phyloP scores from a whole-genome alignment of 176 grass and related monocot species.

The Oryza australiensis region DNA sequence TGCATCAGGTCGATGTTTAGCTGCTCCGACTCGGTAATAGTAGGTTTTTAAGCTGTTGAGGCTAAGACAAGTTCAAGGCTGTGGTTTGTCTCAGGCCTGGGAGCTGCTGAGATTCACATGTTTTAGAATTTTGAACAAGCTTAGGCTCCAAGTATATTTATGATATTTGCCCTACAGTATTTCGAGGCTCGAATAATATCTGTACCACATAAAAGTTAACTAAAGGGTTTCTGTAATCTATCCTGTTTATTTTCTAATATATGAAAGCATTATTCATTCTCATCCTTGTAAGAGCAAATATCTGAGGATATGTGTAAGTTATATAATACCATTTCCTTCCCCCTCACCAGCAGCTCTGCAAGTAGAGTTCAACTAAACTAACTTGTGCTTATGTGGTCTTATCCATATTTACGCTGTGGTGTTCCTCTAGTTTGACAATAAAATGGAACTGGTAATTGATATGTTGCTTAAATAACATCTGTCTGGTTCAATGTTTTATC shows the following conservation, averaged over 20 bases:
- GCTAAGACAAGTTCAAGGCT: background rate
- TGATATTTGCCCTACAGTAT: background rate
- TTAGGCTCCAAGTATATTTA: background rate
- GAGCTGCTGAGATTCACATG: background rate
- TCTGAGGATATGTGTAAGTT: background rate
- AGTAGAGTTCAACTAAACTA: background rate
- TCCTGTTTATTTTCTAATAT: background rate
- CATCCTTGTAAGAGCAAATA: background rate
- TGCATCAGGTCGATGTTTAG: background rate
- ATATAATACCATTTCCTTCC: background rate
- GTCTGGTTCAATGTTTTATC: background rate
- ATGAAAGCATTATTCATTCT: background rate
- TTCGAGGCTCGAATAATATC: background rate
- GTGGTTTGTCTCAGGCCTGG: background rate
- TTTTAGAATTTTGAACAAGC: background rate
- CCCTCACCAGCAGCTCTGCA: background rate
- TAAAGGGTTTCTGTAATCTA: background rate
- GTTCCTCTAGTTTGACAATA: background rate
- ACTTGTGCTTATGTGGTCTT: background rate
- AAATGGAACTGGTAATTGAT: background rate
- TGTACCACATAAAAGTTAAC: background rate
- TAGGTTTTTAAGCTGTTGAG: background rate
- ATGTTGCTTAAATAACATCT: background rate
- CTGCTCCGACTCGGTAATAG: background rate
- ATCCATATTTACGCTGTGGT: background rate